A percentile compares a stretch with the other conserved stretches of the same genome.
These are phyloP conservation scores for Apophysomyces trapeziformis DNA, from an alignment of 371 early-diverging fungal genomes.

Conservation along the genomic window DNA sequence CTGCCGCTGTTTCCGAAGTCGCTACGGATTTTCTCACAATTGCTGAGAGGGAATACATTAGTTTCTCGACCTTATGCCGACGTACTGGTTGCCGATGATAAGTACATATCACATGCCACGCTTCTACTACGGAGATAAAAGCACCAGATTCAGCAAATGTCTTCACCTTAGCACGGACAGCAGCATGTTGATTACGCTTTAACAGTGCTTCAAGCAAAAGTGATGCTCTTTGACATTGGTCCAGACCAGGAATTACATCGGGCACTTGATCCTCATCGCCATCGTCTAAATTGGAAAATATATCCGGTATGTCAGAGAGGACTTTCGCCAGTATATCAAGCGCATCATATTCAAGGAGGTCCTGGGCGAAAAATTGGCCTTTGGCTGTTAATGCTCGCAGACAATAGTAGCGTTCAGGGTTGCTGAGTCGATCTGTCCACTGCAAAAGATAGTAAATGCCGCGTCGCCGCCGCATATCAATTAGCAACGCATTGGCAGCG, in stretches of 20 bases:
- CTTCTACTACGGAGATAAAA: background rate
- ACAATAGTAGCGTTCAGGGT: background rate
- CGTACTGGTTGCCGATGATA: background rate
- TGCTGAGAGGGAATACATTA: conserved; percentile 18
- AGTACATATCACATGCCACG: conserved; percentile 3
- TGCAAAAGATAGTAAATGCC: conserved; percentile 5
- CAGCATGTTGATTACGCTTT: background rate
- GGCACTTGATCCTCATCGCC: background rate
- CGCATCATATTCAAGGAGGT: conserved; percentile 12
- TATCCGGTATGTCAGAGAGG: conserved; percentile 6
- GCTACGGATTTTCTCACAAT: conserved; percentile 14
- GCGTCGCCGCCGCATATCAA: background rate
- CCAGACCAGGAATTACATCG: background rate
- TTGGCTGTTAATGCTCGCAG: conserved; percentile 15
- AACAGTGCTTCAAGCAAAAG: conserved; percentile 16
- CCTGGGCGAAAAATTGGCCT: conserved; percentile 15
- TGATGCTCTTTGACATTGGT: conserved; percentile 7
- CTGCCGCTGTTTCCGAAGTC: background rate
- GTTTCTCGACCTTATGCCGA: background rate
- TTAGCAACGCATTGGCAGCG: background rate
- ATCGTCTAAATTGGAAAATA: background rate
- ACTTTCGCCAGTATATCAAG: conserved; percentile 11
- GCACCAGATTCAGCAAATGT: conserved; percentile 11
- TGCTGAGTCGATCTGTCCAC: background rate
- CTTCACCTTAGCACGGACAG: background rate